Base-by-base conservation (phyloP, 2,329 filamentous ascomycete species). In the Claviceps sp. region DNA sequence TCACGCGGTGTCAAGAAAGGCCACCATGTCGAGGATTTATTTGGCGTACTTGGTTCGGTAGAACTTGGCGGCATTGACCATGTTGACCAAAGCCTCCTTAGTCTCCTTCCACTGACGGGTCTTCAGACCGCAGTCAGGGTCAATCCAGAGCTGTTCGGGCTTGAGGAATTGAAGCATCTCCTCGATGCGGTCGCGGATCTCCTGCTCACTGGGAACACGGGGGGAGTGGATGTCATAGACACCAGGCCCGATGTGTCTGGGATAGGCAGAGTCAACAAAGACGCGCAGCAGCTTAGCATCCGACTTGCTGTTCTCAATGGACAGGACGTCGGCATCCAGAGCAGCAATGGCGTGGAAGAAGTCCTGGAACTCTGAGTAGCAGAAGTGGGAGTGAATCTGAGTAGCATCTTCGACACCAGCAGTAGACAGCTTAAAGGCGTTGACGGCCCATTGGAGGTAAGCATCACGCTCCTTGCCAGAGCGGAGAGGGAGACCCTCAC, bases 281-380 rank as follows among this genome's bases (percentile, higher is more conserved):
- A 98, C 93, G 76, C 91, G 87, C 69, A 98, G 86, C 62, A 98
- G 85, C 86, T 98, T 98, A 69, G 93, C 93, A 67, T 98, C 93
- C 64, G 88, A 95, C 86, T 98, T 98, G 86, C 87, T 94, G 88
- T 98, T 98, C 85, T 98, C 93, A 64, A 98, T 98, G 68, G 88
- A 95, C 65, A 98, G 84, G 58, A 98, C 93, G 74, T 98, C 93
- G 58, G 93, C 91, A 70, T 98, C 93, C 59, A 98, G 85, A 56
- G 93, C 91, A 59, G 93, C 89, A 64, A 98, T 98, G 75, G 93
- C 93, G 76, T 97, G 89, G 89, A 98, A 98, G 82, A 98, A 98
- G 80, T 98, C 93, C 78, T 98, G 93, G 88, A 98, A 98, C 81
- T 98, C 93, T 50, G 93, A 97, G 85, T 98, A 98, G 75, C 93